Evolutionary conservation across 108 stramenopile species (phyloP).

Genomic region (Nitzschia putrida): DNA sequence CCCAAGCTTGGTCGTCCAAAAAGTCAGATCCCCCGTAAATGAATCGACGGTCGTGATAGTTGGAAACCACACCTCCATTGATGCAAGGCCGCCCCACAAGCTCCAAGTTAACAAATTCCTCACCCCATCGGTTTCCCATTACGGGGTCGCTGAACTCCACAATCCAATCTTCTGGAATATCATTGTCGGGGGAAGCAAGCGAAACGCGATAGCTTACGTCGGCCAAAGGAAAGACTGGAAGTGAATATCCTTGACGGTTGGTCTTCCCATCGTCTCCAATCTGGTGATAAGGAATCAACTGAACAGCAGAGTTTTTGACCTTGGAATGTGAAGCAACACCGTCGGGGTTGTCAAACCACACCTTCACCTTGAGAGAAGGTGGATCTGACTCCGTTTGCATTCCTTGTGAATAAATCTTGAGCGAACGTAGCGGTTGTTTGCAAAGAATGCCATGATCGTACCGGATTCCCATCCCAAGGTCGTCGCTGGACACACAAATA

Average conservation of each 20-base stretch:
- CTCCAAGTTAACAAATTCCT: slow-evolving; percentile 42
- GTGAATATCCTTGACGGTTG: slow-evolving; percentile 50
- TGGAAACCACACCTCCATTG: slow-evolving; percentile 45
- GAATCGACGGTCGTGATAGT: slow-evolving; percentile 56
- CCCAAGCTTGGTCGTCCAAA: slow-evolving; percentile 21
- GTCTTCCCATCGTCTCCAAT: slow-evolving; percentile 17
- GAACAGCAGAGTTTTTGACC: slow-evolving; percentile 11
- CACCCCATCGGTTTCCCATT: slow-evolving; percentile 52
- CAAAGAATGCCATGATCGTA: slow-evolving; percentile 56
- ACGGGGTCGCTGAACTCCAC: slow-evolving; percentile 64
- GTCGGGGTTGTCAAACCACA: slow-evolving; percentile 44
- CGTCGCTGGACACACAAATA: slow-evolving; percentile 33
- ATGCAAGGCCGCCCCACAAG: slow-evolving; percentile 47
- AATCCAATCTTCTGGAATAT: slow-evolving; percentile 56
- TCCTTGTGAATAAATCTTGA: slow-evolving; percentile 49
- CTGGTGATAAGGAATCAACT: slow-evolving; percentile 48
- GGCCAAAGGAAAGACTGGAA: slow-evolving; percentile 43
- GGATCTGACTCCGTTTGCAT: slow-evolving; percentile 24
- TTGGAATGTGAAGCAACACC: slow-evolving; percentile 7
- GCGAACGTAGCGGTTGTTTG: slow-evolving; percentile 45
- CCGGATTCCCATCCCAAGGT: slow-evolving; percentile 14
- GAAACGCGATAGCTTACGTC: slow-evolving; percentile 49
- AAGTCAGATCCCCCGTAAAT: slow-evolving; percentile 53
- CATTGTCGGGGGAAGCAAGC: slow-evolving; percentile 27
- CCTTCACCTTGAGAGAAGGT: slow-evolving; percentile 43